These are phyloP conservation scores for Penicillium brasilianum DNA, from an alignment of 2,329 filamentous ascomycete species.

Conservation along the genomic window DNA sequence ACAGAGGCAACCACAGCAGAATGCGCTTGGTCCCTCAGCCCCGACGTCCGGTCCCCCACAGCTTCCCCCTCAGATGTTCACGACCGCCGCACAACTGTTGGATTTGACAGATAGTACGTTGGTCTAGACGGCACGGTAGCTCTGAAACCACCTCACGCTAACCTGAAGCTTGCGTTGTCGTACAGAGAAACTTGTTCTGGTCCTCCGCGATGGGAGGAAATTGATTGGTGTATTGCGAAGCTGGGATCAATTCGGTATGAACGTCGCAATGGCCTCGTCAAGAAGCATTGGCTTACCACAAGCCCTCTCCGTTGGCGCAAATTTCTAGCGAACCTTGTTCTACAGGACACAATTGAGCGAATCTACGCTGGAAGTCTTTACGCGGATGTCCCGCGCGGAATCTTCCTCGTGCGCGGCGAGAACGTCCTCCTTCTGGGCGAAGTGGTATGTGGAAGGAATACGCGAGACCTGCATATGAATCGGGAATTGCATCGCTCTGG, in stretches of 20 bases:
- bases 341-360: constrained; percentile 90
- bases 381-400: constrained; percentile 81
- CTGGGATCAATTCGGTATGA: constrained; percentile 96
- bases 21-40: constrained; percentile 35
- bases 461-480: background rate
- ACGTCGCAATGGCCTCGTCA: constrained; percentile 10
- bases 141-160: background rate
- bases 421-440: constrained; percentile 96
- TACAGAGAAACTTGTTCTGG: constrained; percentile 90
- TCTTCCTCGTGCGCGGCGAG: constrained; percentile 92
- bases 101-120: constrained; percentile 94
- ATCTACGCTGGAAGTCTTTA: constrained; percentile 78
- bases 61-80: constrained; percentile 90
- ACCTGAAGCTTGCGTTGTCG: background rate
- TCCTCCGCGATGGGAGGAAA: constrained; percentile 91
- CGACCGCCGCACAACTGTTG: constrained; percentile 91
- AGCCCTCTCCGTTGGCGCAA: constrained; percentile 3
- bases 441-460: constrained; percentile 61
- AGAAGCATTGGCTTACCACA: constrained; percentile 11
- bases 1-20: constrained; percentile 35
- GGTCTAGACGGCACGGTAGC: background rate
- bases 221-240: constrained; percentile 89
- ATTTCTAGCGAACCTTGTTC: constrained; percentile 82
- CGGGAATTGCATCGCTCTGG: background rate
- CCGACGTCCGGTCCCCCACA: constrained; percentile 51